A percentile compares a stretch with the other conserved stretches of the same genome.
Evolutionary conservation across 495 filamentous ascomycete species (phyloP).

Genomic region (Thermothielavioides terrestris): DNA sequence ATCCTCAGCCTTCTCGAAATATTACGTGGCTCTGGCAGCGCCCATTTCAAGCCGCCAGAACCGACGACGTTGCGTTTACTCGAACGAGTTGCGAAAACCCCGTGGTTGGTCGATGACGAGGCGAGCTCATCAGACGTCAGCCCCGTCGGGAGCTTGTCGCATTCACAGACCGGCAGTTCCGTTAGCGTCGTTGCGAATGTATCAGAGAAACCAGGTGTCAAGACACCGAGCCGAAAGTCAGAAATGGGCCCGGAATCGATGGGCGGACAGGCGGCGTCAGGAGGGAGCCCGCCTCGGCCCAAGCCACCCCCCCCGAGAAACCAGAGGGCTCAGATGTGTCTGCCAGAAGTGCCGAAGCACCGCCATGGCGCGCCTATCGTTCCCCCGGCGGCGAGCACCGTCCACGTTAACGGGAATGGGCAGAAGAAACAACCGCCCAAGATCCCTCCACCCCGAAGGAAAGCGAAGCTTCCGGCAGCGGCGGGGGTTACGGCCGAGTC

Average conservation of each 20-base stretch:
- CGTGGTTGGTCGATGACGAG: constrained; percentile 59
- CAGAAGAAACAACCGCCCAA: constrained; percentile 48
- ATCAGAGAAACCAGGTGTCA: constrained; percentile 75
- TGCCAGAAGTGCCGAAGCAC: constrained; percentile 41
- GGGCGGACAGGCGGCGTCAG: constrained; percentile 1
- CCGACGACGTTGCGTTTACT: constrained; percentile 83
- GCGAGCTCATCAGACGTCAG: constrained; percentile 35
- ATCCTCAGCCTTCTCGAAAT: constrained; percentile 64
- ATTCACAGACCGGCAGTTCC: constrained; percentile 41
- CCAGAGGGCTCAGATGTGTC: constrained; percentile 31
- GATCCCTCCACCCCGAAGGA: constrained; percentile 44
- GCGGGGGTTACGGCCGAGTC: neutral
- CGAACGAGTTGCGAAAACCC: constrained; percentile 68
- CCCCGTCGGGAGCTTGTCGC: constrained; percentile 43
- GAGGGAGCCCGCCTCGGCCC: constrained; percentile 7
- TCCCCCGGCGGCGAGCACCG: constrained; percentile 19
- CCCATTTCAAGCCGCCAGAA: constrained; percentile 85
- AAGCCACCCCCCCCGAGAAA: constrained; percentile 17
- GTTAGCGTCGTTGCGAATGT: constrained; percentile 69
- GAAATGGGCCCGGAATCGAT: constrained; percentile 20
- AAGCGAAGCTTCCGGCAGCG: constrained; percentile 31
- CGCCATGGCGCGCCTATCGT: constrained; percentile 38
- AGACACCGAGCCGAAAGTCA: constrained; percentile 63
- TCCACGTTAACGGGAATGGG: constrained; percentile 22
- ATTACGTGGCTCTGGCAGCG: constrained; percentile 50